Base-by-base conservation (phyloP, 2,329 filamentous ascomycete species). In the Xylariales sp. region DNA sequence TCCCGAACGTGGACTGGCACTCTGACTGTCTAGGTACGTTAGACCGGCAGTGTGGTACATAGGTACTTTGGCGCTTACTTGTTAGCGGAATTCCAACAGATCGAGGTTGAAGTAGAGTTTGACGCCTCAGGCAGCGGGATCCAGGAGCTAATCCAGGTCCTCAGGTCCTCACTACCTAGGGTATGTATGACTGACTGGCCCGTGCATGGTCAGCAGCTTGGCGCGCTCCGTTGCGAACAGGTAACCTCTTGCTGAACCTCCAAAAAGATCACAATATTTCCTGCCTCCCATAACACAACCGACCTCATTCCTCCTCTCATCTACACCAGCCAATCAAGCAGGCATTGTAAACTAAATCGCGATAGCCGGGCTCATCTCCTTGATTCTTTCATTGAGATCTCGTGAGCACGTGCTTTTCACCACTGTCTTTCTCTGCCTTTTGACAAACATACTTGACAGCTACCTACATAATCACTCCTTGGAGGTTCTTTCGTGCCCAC, bases 201-300 rank as follows among this genome's bases (percentile, higher is more conserved):
- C 31, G 31, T 35, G 39, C 39, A n/a, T 31, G 21, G 33, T 38
- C 45, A 42, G 32, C 44, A 50, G 44, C 48, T 50, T 45, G 46
- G 46, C 44, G 46, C 51, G 43, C 46, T 49, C 41, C 51, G 48
- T 58, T 58, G 49, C 52, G 55, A 57, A 59, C 56, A 59, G 39
- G 54, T 59, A 55, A 53, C 51, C 55, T 50, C 47, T 53, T 50
- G 43, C 51, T 45, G 39, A 31, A 32, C 41, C 34, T 43, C 50
- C 44, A 48, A 52, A 51, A 49, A 50, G 48, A 51, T 48, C 42
- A 44, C 46, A 41, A 43, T 42, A 37, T 47, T 38, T 42, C 38
- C 36, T 42, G 31, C 32, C 46, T 45, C 46, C 39, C 45, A 48
- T 40, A 42, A 42, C 40, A 45, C 40, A 42, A 40, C 24, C 38